Evolutionary conservation across 2,329 filamentous ascomycete genomes (phyloP).

Genomic region (Hymenoscyphus occultus): DNA sequence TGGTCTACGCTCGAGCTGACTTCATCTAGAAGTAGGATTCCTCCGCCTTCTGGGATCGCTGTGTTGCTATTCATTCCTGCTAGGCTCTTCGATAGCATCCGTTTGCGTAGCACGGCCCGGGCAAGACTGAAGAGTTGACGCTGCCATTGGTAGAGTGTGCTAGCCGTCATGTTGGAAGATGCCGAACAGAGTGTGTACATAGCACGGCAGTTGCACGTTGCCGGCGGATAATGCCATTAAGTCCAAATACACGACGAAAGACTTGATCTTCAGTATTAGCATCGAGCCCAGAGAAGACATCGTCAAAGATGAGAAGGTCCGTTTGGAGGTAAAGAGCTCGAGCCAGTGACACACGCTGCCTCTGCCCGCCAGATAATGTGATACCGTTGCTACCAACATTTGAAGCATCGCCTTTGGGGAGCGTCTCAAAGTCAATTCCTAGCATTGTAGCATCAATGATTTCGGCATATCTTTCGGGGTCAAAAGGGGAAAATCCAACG

Average conservation of each 20-base stretch:
- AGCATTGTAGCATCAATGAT: constrained; percentile 32
- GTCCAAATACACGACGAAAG: constrained; percentile 20
- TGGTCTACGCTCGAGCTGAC: no score
- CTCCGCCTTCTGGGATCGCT: no score
- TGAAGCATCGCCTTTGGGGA: constrained; percentile 28
- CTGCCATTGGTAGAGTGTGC: no score
- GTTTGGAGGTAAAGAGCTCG: constrained; percentile 21
- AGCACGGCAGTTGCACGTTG: constrained; percentile 38
- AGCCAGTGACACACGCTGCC: constrained; percentile 29
- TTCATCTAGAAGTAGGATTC: no score
- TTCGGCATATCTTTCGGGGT: constrained; percentile 35
- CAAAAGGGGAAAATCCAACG: constrained; percentile 37
- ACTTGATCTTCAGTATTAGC: constrained; percentile 24
- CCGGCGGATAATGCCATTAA: constrained; percentile 16
- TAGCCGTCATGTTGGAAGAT: constrained; percentile 29
- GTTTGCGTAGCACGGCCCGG: no score
- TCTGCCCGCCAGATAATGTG: constrained; percentile 22
- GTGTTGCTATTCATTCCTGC: no score
- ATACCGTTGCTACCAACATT: constrained; percentile 26
- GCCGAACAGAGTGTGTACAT: constrained; percentile 33
- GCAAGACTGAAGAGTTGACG: no score
- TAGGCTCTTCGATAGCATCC: no score
- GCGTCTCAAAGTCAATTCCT: constrained; percentile 23
- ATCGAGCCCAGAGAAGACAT: constrained; percentile 30
- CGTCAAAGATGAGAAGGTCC: constrained; percentile 24